phyloP scores from a whole-genome alignment of 2,329 filamentous ascomycete species.

The Daldinia sp. region DNA sequence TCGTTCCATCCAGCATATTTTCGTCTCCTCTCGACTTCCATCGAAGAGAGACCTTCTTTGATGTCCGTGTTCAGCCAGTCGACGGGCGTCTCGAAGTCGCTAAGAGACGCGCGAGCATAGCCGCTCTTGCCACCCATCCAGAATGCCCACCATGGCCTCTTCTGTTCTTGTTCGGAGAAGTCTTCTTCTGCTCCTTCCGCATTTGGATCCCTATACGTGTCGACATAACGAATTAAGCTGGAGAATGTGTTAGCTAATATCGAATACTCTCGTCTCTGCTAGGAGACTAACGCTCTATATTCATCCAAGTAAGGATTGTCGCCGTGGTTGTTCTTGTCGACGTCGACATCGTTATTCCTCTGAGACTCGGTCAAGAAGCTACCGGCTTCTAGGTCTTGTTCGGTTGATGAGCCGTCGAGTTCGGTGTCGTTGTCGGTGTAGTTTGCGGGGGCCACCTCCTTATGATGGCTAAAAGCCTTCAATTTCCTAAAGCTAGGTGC shows the following conservation, averaged over 20 bases:
- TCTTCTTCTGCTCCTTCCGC: conserved; percentile 45
- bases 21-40: conserved; percentile 69
- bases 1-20: conserved; percentile 76
- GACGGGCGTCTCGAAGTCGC: conserved; percentile 61
- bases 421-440: conserved; percentile 37
- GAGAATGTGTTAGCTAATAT: conserved; percentile 10
- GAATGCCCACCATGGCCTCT: conserved; percentile 50
- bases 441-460: conserved; percentile 34
- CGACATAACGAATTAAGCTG: conserved; percentile 48
- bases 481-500: conserved; percentile 46
- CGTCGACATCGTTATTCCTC: conserved; percentile 41
- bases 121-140: conserved; percentile 45
- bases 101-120: conserved; percentile 40
- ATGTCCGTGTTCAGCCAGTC: conserved; percentile 76
- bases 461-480: conserved; percentile 42
- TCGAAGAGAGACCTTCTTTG: conserved; percentile 65
- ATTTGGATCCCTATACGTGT: conserved; percentile 50
- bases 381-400: conserved; percentile 46
- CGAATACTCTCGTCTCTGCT: neutral
- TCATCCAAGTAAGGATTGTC: conserved; percentile 48
- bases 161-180: conserved; percentile 38
- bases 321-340: conserved; percentile 39
- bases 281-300: conserved; percentile 45
- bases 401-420: conserved; percentile 37
- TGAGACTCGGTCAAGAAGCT: conserved; percentile 44